phyloP scores from a whole-genome alignment of 164 flowering plant species.

The Magnolia sinica region DNA sequence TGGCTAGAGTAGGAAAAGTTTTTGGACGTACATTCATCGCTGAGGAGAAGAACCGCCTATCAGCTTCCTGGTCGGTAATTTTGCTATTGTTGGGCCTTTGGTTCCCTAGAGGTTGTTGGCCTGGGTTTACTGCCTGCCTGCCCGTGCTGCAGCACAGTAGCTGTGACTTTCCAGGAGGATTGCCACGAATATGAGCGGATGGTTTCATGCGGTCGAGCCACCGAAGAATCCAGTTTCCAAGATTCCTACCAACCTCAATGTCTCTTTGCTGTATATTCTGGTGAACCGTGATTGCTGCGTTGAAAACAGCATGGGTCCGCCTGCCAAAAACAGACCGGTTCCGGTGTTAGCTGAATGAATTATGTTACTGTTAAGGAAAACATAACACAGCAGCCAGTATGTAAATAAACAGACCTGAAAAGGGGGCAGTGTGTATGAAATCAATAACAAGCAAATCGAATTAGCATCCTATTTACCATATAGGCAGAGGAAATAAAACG shows the following conservation, averaged over 20 bases:
- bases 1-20: slow-evolving; percentile 48
- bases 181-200: slow-evolving; percentile 68
- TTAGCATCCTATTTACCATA: no score
- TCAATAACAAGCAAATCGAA: no score
- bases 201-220: slow-evolving; percentile 81
- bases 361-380: not conserved
- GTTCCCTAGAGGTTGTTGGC: slow-evolving; percentile 21
- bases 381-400: no score
- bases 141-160: slow-evolving; percentile 12
- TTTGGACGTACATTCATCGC: slow-evolving; percentile 29
- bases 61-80: slow-evolving; percentile 26
- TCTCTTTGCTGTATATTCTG: slow-evolving; percentile 70
- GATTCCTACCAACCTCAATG: slow-evolving; percentile 70
- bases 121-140: slow-evolving; percentile 29
- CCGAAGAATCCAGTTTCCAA: slow-evolving; percentile 86
- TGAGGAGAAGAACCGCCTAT: slow-evolving; percentile 43
- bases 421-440: no score
- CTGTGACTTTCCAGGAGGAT: slow-evolving; percentile 16
- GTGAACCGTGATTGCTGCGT: slow-evolving; percentile 69
- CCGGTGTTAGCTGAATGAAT: not conserved
- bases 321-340: slow-evolving; percentile 27
- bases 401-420: no score
- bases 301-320: slow-evolving; percentile 67
- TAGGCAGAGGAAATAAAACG: no score
- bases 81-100: slow-evolving; percentile 18